Base-by-base conservation (phyloP, 148 eudicot species). In the Rhododendron vialii region DNA sequence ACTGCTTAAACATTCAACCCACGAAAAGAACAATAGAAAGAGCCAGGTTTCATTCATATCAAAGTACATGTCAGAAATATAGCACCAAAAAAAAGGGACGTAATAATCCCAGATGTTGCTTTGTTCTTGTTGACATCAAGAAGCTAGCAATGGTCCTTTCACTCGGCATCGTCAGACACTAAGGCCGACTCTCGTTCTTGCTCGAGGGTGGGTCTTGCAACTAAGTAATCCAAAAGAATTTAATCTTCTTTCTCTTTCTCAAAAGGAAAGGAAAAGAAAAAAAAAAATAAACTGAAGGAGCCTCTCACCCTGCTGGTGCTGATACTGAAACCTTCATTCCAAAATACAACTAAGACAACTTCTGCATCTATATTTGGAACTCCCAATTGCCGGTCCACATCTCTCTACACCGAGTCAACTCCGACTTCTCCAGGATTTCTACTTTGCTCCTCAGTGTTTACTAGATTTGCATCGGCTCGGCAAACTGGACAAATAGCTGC, bases 401-500 rank as follows among this genome's bases (percentile, higher is more conserved):
- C 3, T 26, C 26, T 85, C 59, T 83, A 86, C 30, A 80, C 78
- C 45, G 73, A 69, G 53, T 86, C 86, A 74, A 75, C 81, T 71
- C 71, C 79, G 59, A 84, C 78, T 74, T 86, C 90, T 82, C 81
- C 63, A 80, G 86, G 81, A 80, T 55, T 59, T 24, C 83, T 83
- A 30, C 57, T 83, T 26, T 77, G 55, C 20, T 51, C 63, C 0
- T 50, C 88, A 43, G 33, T 50, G 36, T 76, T 48, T 3, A 11
- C 30, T 53, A 65, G 74, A 86, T 76, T 82, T 30, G 83, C 82
- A 10, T 9, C 4, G 11, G 61, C 69, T 57, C 90, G 74, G 81
- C 90, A 86, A 38, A 88, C 84, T 3, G 90, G 88, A 83, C 88
- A 88, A 86, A 80, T 35, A 13, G 84, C 90, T 9, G 85, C 84